These are phyloP conservation scores for Penicillium nucicola DNA, from an alignment of 495 filamentous ascomycete genomes.

Conservation along the genomic window DNA sequence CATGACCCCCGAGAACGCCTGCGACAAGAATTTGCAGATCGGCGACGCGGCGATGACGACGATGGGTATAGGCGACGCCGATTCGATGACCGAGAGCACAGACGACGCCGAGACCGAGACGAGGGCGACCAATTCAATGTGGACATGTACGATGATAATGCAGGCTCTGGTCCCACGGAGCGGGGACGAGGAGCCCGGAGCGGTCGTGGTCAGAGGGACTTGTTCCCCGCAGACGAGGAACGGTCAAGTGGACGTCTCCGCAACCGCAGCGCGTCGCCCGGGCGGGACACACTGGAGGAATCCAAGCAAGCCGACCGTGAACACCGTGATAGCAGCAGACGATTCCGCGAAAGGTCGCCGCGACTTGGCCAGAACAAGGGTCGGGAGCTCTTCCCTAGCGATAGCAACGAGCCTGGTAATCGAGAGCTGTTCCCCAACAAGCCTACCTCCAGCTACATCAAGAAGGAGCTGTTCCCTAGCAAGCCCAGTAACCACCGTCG, in stretches of 20 bases:
- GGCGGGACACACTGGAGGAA: constrained; percentile 56
- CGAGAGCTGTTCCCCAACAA: constrained; percentile 52
- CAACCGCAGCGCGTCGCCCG: constrained; percentile 71
- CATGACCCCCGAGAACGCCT: constrained; percentile 77
- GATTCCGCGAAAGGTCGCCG: constrained; percentile 45
- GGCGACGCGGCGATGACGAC: constrained; percentile 55
- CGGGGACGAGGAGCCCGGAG: constrained; percentile 26
- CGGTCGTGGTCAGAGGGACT: constrained; percentile 38
- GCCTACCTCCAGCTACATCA: constrained; percentile 40
- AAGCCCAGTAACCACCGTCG: constrained; percentile 62
- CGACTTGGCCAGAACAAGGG: constrained; percentile 31
- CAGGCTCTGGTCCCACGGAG: constrained; percentile 31
- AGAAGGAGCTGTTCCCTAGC: constrained; percentile 69
- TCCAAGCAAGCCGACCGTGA: constrained; percentile 46
- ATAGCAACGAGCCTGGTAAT: constrained; percentile 16
- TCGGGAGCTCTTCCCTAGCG: constrained; percentile 45
- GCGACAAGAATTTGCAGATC: constrained; percentile 43
- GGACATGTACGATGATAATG: constrained; percentile 73
- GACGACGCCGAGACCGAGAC: constrained; percentile 50
- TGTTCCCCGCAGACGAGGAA: constrained; percentile 46
- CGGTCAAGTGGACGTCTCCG: constrained; percentile 46
- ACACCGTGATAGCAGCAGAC: constrained; percentile 24
- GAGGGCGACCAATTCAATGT: constrained; percentile 58
- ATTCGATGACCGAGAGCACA: constrained; percentile 55
- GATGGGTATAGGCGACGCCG: constrained; percentile 56